phyloP scores from a whole-genome alignment of 164 flowering plant genomes.

The Stephania cephalantha region DNA sequence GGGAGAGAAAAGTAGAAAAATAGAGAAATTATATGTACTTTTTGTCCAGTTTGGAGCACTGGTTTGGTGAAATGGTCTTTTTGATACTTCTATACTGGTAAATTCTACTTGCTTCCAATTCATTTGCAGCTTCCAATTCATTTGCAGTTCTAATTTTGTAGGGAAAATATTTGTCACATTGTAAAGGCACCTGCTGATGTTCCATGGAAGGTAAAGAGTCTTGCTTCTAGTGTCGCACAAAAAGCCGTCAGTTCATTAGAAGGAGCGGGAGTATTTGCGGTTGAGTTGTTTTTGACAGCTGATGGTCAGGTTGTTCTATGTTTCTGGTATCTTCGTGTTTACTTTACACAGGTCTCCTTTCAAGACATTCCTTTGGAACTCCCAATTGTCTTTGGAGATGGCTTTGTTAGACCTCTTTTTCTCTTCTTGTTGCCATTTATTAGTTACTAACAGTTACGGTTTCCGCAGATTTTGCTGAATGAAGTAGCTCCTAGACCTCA shows the following conservation, averaged over 20 bases:
- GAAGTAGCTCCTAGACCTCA: slow-evolving; percentile 99
- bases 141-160: slow-evolving; percentile 18
- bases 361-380: neutral
- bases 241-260: slow-evolving; percentile 82
- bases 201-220: slow-evolving; percentile 58
- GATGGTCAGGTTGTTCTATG: slow-evolving; percentile 59
- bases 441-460: neutral
- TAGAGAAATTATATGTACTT: neutral
- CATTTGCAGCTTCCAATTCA: slow-evolving; percentile 5
- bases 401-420: neutral
- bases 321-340: neutral
- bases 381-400: neutral
- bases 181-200: slow-evolving; percentile 89
- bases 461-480: slow-evolving; percentile 66
- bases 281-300: slow-evolving; percentile 82
- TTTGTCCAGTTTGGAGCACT: neutral
- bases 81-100: neutral
- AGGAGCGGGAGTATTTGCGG: slow-evolving; percentile 97
- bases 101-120: neutral
- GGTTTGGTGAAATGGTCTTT: neutral
- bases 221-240: slow-evolving; percentile 72
- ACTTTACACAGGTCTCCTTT: neutral
- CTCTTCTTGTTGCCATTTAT: neutral
- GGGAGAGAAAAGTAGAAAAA: neutral
- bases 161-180: slow-evolving; percentile 91